A percentile compares a stretch with the other conserved stretches of the same genome.
These are phyloP conservation scores for Fonsecaea erecta DNA, from an alignment of 2,329 filamentous ascomycete species.

Conservation along the genomic window DNA sequence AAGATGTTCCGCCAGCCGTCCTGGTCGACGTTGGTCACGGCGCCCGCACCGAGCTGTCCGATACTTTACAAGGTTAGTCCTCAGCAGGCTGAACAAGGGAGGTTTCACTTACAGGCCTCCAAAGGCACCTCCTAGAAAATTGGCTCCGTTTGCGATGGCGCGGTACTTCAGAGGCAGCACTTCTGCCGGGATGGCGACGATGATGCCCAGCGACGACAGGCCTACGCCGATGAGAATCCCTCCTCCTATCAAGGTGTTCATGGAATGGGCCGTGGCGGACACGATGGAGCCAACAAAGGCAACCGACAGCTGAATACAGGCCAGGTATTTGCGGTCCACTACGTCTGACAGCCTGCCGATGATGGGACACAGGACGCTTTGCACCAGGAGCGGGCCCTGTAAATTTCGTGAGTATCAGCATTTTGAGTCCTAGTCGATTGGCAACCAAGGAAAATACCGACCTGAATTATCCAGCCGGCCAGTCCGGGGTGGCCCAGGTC, in stretches of 20 bases:
- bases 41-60: conserved; percentile 57
- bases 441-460: background rate
- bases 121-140: conserved; percentile 56
- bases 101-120: conserved; percentile 59
- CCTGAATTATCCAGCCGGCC: conserved; percentile 28
- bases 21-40: conserved; percentile 50
- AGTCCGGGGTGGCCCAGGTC: conserved; percentile 8
- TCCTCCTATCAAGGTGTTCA: conserved; percentile 61
- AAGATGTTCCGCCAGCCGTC: conserved; percentile 63
- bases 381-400: conserved; percentile 61
- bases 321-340: conserved; percentile 59
- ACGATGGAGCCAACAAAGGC: conserved; percentile 59
- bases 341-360: conserved; percentile 62
- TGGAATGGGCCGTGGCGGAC: conserved; percentile 59
- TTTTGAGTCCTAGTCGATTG: background rate
- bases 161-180: conserved; percentile 62
- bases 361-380: conserved; percentile 60
- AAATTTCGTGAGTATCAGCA: background rate
- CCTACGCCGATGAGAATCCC: conserved; percentile 61
- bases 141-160: conserved; percentile 59
- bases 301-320: conserved; percentile 56
- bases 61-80: conserved; percentile 43
- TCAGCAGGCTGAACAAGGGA: background rate
- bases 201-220: conserved; percentile 60
- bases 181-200: conserved; percentile 61